Evolutionary conservation across 352 stramenopile genomes (phyloP), one percentile per base, ranked within the genome.

Genomic region (Phytophthora tentaculata): DNA sequence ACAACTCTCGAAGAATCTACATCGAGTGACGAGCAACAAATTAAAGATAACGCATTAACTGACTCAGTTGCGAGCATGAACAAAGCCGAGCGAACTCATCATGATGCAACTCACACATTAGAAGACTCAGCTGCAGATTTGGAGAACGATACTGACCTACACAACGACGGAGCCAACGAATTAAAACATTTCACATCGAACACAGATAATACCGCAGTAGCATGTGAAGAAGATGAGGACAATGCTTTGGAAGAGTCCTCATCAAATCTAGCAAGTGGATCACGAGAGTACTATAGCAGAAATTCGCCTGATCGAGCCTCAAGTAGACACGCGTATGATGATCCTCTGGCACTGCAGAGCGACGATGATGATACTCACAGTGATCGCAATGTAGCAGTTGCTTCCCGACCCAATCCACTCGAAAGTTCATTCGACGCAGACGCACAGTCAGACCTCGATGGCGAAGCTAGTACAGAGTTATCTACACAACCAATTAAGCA

Each of bases 381-480:
- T 32, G 52, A 64, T 24, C 39, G 7, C 10, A 17, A 10, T 20
- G 23, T 0, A 52, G 20, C 13, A 41, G 23, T 35, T 41, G 14
- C 43, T 35, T 20, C 26, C 13, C 56, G 56, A 9, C 8, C 56
- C 5, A 44, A 67, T 55, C 20, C n/a, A 16, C 41, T 64, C 19
- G 55, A 69, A 35, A 73, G 51, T 10, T 75, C 61, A 9, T 75
- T 61, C 51, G 54, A 71, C 44, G 54, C 28, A n/a, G 51, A 64
- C 3, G 28, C 44, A 24, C 16, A 54, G 1, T 60, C 32, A 13
- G 59, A 68, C 19, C 16, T 14, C 45, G 45, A 68, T 16, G 62
- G 67, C 1, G 56, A 68, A 20, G 23, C 2, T 13, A 59, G 37
- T 50, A 8, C 24, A 48, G 64, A 57, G 14, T 19, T 39, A 10